Evolutionary conservation across 129 eudicot genomes (phyloP).

Genomic region (Ambrosia trifida): DNA sequence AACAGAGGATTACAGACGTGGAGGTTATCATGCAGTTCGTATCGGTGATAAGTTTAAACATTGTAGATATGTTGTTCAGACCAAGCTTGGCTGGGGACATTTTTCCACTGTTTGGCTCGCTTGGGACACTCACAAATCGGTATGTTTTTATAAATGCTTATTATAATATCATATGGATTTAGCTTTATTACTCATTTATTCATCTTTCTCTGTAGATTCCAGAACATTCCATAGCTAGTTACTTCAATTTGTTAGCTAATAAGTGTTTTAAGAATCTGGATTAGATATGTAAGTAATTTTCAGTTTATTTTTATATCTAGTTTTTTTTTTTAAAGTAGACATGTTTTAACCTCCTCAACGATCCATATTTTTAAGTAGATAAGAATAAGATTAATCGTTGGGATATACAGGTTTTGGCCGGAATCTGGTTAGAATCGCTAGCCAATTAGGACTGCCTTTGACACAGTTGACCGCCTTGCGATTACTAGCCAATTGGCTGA

Average conservation of each 20-base stretch:
- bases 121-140: constrained; percentile 86
- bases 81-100: constrained; percentile 99
- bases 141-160: constrained; percentile 22
- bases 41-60: constrained; percentile 78
- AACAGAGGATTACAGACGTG: constrained; percentile 82
- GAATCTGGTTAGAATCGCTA: too few species aligned
- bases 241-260: background rate
- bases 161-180: background rate
- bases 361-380: too few species aligned
- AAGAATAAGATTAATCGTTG: too few species aligned
- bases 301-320: too few species aligned
- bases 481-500: too few species aligned
- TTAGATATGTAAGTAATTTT: too few species aligned
- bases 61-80: constrained; percentile 78
- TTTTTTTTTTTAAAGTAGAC: too few species aligned
- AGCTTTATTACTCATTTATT: background rate
- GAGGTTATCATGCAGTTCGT: constrained; percentile 92
- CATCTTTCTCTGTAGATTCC: background rate
- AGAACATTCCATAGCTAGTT: background rate
- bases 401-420: too few species aligned
- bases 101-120: constrained; percentile 99
- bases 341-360: too few species aligned
- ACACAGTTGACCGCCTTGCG: too few species aligned
- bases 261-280: too few species aligned
- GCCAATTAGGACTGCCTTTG: too few species aligned